A percentile compares a stretch with the other conserved stretches of the same genome.
phyloP scores from a whole-genome alignment of 306 rosid species.

The Prunus fruticosa region DNA sequence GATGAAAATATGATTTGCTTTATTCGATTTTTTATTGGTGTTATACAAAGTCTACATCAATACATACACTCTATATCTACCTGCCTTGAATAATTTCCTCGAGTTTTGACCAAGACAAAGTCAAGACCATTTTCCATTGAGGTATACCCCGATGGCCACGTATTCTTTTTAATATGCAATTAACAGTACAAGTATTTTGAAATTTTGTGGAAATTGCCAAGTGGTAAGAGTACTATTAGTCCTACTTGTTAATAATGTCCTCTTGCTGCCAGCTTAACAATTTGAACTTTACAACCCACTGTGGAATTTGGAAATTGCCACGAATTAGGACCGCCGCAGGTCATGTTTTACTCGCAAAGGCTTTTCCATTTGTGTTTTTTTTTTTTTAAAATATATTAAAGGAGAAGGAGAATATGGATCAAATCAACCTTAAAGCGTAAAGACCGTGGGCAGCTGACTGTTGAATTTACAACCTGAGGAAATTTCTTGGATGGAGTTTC shows the following conservation, averaged over 20 bases:
- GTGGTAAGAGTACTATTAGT: neutral
- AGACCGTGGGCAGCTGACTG: constrained; percentile 29
- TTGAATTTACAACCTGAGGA: constrained; percentile 8
- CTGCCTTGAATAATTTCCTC: too few species aligned
- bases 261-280: constrained; percentile 28
- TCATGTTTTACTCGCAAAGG: constrained; percentile 8
- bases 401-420: neutral
- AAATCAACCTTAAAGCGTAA: constrained; percentile 1
- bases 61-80: too few species aligned
- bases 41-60: too few species aligned
- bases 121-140: too few species aligned
- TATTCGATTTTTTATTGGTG: too few species aligned
- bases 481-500: constrained; percentile 21
- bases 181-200: neutral
- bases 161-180: neutral
- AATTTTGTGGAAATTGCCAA: constrained; percentile 1
- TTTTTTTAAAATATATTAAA: neutral
- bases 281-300: constrained; percentile 53
- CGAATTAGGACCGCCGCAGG: constrained; percentile 25
- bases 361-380: constrained; percentile 19
- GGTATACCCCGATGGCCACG: too few species aligned
- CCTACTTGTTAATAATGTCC: neutral
- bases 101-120: too few species aligned
- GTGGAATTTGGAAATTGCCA: constrained; percentile 30
- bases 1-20: too few species aligned